Evolutionary conservation across 2,329 filamentous ascomycete genomes (phyloP).

Genomic region (Colletotrichum abscissum): DNA sequence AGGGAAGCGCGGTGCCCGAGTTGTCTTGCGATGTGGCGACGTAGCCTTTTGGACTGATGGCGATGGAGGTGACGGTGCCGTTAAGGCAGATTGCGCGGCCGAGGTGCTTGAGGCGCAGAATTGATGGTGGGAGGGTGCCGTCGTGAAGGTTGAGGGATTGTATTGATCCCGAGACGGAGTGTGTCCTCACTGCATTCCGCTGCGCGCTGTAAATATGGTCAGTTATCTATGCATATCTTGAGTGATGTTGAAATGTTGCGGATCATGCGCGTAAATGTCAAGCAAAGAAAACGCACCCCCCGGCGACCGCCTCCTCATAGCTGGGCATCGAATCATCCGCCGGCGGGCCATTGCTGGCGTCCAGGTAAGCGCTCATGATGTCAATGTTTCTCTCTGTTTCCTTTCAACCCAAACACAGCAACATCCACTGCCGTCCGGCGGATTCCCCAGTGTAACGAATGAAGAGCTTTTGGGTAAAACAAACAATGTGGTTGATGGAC

Average conservation of each 20-base stretch:
- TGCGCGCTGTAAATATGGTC: not conserved
- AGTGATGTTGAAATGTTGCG: not conserved
- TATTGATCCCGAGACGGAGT: slow-evolving; percentile 3
- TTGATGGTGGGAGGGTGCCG: slow-evolving; percentile 8
- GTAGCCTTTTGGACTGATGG: slow-evolving; percentile 13
- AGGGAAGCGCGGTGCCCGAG: not conserved
- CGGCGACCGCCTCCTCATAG: slow-evolving; percentile 22
- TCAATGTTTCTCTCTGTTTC: not conserved
- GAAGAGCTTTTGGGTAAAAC: not conserved
- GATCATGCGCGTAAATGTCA: not conserved
- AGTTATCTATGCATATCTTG: not conserved
- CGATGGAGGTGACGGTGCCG: slow-evolving; percentile 1
- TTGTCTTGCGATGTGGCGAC: slow-evolving; percentile 17
- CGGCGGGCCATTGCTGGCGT: not conserved
- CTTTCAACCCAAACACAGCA: not conserved
- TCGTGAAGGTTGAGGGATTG: slow-evolving; percentile 16
- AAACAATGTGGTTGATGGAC: not conserved
- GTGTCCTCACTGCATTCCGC: not conserved
- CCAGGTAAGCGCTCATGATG: not conserved
- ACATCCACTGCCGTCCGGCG: not conserved
- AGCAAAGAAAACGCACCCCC: slow-evolving; percentile 9
- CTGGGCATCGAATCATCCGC: slow-evolving; percentile 17
- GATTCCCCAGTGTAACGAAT: not conserved
- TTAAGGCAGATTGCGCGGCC: not conserved
- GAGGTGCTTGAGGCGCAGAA: slow-evolving; percentile 9